Conservation (phyloP, 768 basidiomycete species). For the Tephrocybe rancida region DNA sequence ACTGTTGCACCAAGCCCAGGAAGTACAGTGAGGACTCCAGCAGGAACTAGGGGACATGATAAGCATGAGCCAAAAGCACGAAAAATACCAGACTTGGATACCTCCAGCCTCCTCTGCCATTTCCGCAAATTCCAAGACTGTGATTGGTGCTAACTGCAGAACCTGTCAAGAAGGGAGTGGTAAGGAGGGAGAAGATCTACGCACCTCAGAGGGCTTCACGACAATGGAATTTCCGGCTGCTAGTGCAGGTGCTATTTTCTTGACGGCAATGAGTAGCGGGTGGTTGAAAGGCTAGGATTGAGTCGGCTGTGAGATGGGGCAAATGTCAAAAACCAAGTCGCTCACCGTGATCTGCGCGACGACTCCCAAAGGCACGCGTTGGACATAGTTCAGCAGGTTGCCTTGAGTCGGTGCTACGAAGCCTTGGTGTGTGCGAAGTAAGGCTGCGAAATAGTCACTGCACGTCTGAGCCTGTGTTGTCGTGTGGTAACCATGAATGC, state of each 20-base stretch:
- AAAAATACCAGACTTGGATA: constrained; percentile 23
- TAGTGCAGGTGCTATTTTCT: constrained; percentile 85
- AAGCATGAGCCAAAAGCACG: not conserved
- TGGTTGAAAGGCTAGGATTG: constrained; percentile 78
- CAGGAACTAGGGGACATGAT: constrained; percentile 59
- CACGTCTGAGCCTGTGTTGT: not conserved
- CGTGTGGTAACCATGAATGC: not conserved
- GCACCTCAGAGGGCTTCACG: constrained; percentile 80
- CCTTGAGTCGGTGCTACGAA: constrained; percentile 82
- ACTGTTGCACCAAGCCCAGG: constrained; percentile 71
- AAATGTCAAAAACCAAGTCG: not conserved
- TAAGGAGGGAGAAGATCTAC: not conserved
- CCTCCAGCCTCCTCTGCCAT: constrained; percentile 69
- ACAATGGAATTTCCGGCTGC: constrained; percentile 86
- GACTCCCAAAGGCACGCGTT: constrained; percentile 82
- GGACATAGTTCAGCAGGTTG: constrained; percentile 75
- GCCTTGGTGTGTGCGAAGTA: constrained; percentile 69
- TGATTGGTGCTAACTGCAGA: constrained; percentile 66
- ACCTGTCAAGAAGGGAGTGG: not conserved
- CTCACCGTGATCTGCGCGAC: constrained; percentile 85
- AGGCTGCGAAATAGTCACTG: constrained; percentile 78
- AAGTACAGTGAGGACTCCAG: constrained; percentile 71
- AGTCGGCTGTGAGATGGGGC: not conserved
- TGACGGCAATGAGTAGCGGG: constrained; percentile 84
- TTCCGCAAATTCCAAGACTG: constrained; percentile 75